Conservation (phyloP, 495 filamentous ascomycete species). For the Pseudevernia furfuracea region DNA sequence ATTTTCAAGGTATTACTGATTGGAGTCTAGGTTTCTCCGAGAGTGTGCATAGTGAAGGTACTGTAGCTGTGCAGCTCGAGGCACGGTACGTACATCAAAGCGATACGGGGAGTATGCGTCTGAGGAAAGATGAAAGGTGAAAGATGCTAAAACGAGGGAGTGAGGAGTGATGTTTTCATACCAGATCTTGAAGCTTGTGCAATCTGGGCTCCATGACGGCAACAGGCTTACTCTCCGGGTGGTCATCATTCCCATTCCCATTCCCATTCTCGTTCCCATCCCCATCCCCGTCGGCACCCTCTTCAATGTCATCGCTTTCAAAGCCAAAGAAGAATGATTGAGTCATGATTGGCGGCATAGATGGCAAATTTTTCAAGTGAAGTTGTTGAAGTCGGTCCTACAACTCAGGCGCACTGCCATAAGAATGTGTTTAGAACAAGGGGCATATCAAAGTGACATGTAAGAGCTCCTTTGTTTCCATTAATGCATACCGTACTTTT, state of each 20-base stretch:
- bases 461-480: no score
- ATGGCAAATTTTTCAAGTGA: no score
- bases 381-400: no score
- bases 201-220: constrained; percentile 28
- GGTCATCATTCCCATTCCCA: constrained; percentile 26
- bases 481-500: no score
- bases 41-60: neutral
- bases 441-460: no score
- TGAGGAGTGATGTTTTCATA: constrained; percentile 28
- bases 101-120: neutral
- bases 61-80: neutral
- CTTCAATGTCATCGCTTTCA: constrained; percentile 75
- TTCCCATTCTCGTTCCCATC: constrained; percentile 31
- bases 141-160: neutral
- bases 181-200: constrained; percentile 43
- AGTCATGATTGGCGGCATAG: constrained; percentile 28
- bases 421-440: no score
- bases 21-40: neutral
- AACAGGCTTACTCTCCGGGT: neutral
- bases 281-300: no score
- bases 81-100: neutral
- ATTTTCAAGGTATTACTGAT: neutral
- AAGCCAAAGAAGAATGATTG: constrained; percentile 71
- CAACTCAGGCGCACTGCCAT: no score
- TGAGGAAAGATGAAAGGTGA: neutral